Base-by-base conservation (phyloP, 345 rosid genomes). In the Erucastrum elatum region DNA sequence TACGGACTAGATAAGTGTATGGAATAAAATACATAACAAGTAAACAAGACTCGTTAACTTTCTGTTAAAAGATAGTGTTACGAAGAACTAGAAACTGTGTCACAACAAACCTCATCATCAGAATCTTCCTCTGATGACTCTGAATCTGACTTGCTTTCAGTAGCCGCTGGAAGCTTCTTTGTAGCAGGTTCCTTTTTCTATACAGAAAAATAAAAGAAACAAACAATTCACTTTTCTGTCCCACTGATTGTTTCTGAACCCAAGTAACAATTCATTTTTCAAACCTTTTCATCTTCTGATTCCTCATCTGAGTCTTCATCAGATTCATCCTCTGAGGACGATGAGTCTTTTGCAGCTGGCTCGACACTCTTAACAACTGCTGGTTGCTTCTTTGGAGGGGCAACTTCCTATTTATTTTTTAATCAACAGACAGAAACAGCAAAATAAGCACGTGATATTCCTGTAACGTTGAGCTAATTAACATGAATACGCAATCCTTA, bases 261-360 rank as follows among this genome's bases (percentile, higher is more conserved):
- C 1, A 35, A 35, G 34, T 67, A 11, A 6, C 71, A 26, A 39
- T 35, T 1, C 21, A 15, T 4, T 35, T 29, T 65, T n/a, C 68
- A 35, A 29, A 68, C 72, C 72, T 21, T 61, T 17, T 68, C 70
- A 17, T 77, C 75, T 33, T 64, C 68, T 33, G 68, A 33, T 33
- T 68, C 80, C 4, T 77, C 80, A 9, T 77, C 80, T 0, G 75
- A 66, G 5, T 65, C 72, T n/a, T 51, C 56, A 49, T 49, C 55
- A n/a, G 55, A 49, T 49, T 55, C 60, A 17, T 72, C 77, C 8
- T 71, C 80, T 1, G 83, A 79, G 59, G 78, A 73, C 11, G 79
- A 80, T 9, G 74, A 74, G 34, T 78, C 82, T 68, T 84, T 84
- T 58, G 75, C 79, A 79, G 80, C 66, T 29, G 61, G 78, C 74